Base-by-base conservation (phyloP, 1,284 basidiomycete genomes). In the Athelia sp. region DNA sequence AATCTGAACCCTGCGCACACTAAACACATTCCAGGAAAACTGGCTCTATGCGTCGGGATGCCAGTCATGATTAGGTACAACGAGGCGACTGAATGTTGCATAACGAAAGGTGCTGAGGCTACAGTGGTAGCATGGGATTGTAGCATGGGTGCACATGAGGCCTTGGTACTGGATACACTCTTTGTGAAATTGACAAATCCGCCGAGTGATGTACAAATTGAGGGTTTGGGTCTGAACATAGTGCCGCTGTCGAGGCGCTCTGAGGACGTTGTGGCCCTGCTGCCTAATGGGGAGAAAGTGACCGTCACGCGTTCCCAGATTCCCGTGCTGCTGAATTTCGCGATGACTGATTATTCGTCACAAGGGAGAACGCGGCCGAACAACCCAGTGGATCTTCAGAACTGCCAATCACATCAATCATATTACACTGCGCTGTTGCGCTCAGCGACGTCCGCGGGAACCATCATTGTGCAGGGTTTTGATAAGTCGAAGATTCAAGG, bases 61-160 rank as follows among this genome's bases (percentile, higher is more conserved):
- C 73, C 71, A 29, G 56, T 76, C 0, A 67, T 75, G 56, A 58
- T 74, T 2, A 61, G 64, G 26, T 34, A 57, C 3, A 71, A 72
- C 52, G 46, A 59, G 31, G 70, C 68, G 2, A 72, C 69, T 9
- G 67, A 72, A 45, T 49, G 64, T 3, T 63, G 66, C 45, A 68
- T 70, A 6, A 73, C 69, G 13, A 73, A 72, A 52, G 71, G 71
- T 3, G 71, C 71, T 50, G 68, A 72, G 50, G 72, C 49, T 2
- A 54, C 51, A 31, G 65, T 73, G 0, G 52, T 58, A 34, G 63
- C 56, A 1, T 74, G 71, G 70, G 50, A 63, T 21, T 21, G 45
- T 2, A 14, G 26, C 3, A 38, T 48, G 14, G 53, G 54, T 13
- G 8, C 44, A 13, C 38, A 57, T 32, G 56, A 53, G 3, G 51